phyloP scores from a whole-genome alignment of 257 asterid genomes.

The Mitragyna speciosa region DNA sequence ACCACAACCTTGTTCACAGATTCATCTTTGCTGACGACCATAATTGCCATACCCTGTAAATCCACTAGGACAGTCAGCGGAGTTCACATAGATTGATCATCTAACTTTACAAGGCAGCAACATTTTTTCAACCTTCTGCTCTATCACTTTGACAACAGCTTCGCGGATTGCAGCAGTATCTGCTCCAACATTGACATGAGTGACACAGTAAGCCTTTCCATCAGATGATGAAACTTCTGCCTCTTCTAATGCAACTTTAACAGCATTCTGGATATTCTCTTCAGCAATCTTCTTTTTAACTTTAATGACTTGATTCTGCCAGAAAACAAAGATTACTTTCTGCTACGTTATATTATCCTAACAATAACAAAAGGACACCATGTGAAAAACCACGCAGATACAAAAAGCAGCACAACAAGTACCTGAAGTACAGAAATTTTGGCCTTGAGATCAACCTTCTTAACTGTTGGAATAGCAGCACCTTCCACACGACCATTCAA shows the following conservation, averaged over 20 bases:
- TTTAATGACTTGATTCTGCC: constrained; percentile 75
- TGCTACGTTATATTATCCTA: background rate
- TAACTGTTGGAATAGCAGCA: constrained; percentile 74
- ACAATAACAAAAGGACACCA: background rate
- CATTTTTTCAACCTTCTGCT: constrained; percentile 60
- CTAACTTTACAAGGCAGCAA: background rate
- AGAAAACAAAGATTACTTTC: constrained; percentile 18
- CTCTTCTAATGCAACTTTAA: constrained; percentile 52
- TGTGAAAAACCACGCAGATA: background rate
- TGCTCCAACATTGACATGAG: constrained; percentile 70
- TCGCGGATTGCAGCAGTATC: constrained; percentile 97
- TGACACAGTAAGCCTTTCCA: constrained; percentile 79
- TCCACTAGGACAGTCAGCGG: constrained; percentile 15
- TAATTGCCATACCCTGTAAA: constrained; percentile 72
- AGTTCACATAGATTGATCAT: background rate
- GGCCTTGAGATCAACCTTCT: constrained; percentile 81
- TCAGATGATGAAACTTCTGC: constrained; percentile 73
- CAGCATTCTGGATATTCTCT: constrained; percentile 76
- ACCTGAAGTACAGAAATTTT: constrained; percentile 85
- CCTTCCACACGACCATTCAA: constrained; percentile 81
- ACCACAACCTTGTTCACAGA: constrained; percentile 73
- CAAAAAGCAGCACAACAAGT: background rate
- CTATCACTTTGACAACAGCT: constrained; percentile 94
- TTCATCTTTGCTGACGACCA: constrained; percentile 82
- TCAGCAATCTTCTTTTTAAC: constrained; percentile 84